Evolutionary conservation across 768 basidiomycete species (phyloP), one percentile per base, ranked within the genome.

Genomic region (Tulasnella sp.): DNA sequence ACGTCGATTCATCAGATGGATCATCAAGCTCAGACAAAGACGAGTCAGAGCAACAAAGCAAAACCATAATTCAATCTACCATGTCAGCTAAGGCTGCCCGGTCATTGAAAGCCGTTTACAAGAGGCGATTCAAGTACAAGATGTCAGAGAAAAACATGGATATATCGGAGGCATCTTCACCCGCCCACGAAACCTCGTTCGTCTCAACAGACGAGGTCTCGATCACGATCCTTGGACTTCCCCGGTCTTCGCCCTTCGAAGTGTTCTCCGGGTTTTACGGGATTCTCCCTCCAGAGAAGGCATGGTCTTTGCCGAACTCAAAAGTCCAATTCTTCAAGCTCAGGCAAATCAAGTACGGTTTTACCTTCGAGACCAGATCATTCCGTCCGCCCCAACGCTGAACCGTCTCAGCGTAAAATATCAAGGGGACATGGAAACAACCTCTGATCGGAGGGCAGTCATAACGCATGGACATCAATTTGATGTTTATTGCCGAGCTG

Each of bases 201-300:
- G 48, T 82, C 50, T 46, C n/a, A 40, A 44, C 75, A 12, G 83
- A 83, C 42, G 83, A 83, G 37, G 83, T 83, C 64, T 78, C 80
- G 28, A 82, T 83, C 31, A 80, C 78, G 4, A 72, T 83, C 58
- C 50, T 83, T n/a, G 83, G 82, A n/a, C 80, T 83, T 44, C 76
- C 81, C 31, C 79, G 50, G 77, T 81, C 24, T 72, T 78, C 54
- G 75, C 83, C 28, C 80, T 82, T 46, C 83, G 54, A 76, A 64
- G 81, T 48, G 11, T 60, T 60, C 7, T 60, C n/a, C 3, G 58
- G n/a, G n/a, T 3, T 60, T 9, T 31, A 60, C 22, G 58, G 58
- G 24, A 60, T 60, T 12, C 2, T 60, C 58, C 58, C 58, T 12
- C 22, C 24, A 7, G 28, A 24, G 22, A 24, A 60, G n/a, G 28